Base-by-base conservation (phyloP, 345 rosid species). In the Balakata baccata region DNA sequence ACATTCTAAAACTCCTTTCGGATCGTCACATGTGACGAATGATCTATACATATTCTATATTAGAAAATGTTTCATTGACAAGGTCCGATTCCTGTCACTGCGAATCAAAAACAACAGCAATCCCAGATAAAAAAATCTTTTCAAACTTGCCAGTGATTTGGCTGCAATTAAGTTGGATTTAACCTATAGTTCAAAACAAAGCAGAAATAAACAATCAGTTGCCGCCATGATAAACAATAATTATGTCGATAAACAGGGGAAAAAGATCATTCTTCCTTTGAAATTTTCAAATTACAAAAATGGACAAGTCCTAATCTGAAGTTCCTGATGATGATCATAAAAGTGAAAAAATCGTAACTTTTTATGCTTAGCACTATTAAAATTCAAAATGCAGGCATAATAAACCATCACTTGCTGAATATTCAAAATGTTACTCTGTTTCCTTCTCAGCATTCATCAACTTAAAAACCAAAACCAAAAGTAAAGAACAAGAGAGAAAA, bases 21-120 rank as follows among this genome's bases (percentile, higher is more conserved):
- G 87, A 87, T 92, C 98, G 79, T 88, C 89, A 73, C 98, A 94
- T 38, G 85, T 86, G 79, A 90, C 82, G 68, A 94, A 94, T 73
- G 98, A 83, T 87, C 91, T 90, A 75, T 89, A 95, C 99, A 95
- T 95, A 74, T 85, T 84, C 87, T 86, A 75, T 52, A 12, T 68
- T 17, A 50, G 41, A 67, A 23, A 34, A 11, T 14, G 34, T 49
- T 38, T n/a, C 37, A 7, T 64, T 79, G 72, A 75, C 64, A 77
- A 71, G 54, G 71, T 79, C 85, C 72, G 78, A 75, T 70, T 23
- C 75, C 5, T 59, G 2, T 5, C n/a, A 29, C 34, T 29, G 1
- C 34, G 1, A 29, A 29, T 29, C 34, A 29, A 29, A 29, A 29
- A 29, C 34, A 29, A 29, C 34, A 29, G 2, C 34, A 29, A 29